These are phyloP conservation scores for Volvariella volvacea DNA, from an alignment of 1,284 basidiomycete genomes.

Conservation along the genomic window DNA sequence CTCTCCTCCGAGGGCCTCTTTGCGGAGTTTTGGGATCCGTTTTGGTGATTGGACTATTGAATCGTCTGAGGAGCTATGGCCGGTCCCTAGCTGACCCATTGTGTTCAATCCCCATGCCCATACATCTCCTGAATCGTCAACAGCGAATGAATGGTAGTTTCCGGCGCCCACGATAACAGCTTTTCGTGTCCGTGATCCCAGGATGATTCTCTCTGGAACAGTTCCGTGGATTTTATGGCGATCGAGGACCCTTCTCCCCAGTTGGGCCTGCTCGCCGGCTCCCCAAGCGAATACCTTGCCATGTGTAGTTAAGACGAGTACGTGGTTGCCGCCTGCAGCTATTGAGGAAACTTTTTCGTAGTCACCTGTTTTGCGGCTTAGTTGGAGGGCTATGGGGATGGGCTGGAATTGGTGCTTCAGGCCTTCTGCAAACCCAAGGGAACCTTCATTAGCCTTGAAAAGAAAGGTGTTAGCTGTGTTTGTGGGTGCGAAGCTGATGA, in stretches of 20 bases:
- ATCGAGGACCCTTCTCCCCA: constrained; percentile 81
- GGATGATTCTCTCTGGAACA: constrained; percentile 71
- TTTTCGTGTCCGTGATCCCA: constrained; percentile 63
- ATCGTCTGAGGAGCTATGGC: constrained; percentile 35
- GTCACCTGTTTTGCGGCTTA: constrained; percentile 51
- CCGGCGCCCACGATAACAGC: constrained; percentile 78
- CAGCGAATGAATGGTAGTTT: constrained; percentile 83
- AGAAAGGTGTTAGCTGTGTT: constrained; percentile 6
- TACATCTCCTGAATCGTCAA: constrained; percentile 75
- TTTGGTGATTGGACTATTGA: constrained; percentile 64
- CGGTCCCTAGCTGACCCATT: constrained; percentile 43
- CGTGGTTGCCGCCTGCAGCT: constrained; percentile 81
- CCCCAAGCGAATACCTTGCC: constrained; percentile 86
- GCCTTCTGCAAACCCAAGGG: constrained; percentile 78
- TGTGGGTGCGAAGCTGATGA: constrained; percentile 5
- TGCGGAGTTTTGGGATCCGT: constrained; percentile 61
- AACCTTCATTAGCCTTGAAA: constrained; percentile 66
- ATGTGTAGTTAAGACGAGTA: constrained; percentile 79
- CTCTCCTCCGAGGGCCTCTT: constrained; percentile 60
- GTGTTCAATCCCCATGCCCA: constrained; percentile 92
- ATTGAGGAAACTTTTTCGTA: constrained; percentile 75
- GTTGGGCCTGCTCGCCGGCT: constrained; percentile 80
- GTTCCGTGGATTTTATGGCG: constrained; percentile 82
- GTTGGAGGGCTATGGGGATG: constrained; percentile 63
- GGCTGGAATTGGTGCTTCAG: constrained; percentile 63